Evolutionary conservation across 2,329 filamentous ascomycete species (phyloP), one percentile per base, ranked within the genome.

Genomic region (Colletotrichum noveboracense): DNA sequence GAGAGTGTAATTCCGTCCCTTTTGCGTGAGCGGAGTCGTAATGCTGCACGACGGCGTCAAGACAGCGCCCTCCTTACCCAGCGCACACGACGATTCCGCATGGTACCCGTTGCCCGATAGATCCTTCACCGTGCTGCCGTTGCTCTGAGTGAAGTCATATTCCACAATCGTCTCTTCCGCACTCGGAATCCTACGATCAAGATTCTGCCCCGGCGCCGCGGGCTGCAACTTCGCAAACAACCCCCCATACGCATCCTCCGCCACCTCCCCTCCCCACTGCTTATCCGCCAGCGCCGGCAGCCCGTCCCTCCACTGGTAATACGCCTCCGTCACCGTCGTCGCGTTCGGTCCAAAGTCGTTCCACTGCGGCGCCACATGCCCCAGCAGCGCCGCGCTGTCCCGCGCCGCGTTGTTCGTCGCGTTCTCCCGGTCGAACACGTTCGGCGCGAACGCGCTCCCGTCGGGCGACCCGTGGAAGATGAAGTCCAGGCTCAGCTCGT

Each of bases 1-100:
- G 2, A 92, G 84, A 0, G 88, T 90, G 80, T 92, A 92, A 78
- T 91, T 85, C 73, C 89, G 85, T 4, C 91, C 91, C 79, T 92
- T 92, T 38, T 76, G 74, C 65, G 36, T 88, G 89, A 90, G 79
- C 0, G 89, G 89, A 1, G 89, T 91, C 2, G 74, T 81, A 3
- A 91, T 72, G 5, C 81, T 81, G 78, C 89, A 91, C 1, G 80
- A 75, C 1, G 81, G 74, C 6, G 80, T 79, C 24, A 89, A 77
- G 2, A 77, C 55, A 5, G 88, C 66, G 21, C 76, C 73, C 61
- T 73, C 65, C 3, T 69, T n/a, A 14, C 64, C 43, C 16, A 4
- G 32, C 7, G 18, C 70, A 30, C 74, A 73, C 38, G 73, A 61
- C 21, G 67, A 72, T n/a, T 30, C 65, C 16, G 67, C 75, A 7